Percentiles rank a stretch among this genome's conserved stretches.
Conservation (phyloP, 1,139 yeast genomes). For the Sugiyamaella xylanicola region DNA sequence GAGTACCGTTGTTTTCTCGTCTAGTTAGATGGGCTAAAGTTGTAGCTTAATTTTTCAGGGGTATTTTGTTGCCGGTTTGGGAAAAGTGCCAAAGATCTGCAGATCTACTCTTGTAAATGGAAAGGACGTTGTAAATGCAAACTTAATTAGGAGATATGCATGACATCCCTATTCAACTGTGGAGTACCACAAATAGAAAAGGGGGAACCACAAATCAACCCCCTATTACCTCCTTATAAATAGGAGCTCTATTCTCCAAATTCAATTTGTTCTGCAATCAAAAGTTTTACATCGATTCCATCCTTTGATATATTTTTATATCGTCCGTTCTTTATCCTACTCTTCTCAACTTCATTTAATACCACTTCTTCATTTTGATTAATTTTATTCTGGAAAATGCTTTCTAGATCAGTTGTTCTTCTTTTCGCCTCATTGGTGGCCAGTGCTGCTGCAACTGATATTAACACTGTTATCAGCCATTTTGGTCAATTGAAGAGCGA, state of each 20-base stretch:
- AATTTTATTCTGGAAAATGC: neutral
- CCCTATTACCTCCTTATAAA: conserved; percentile 4
- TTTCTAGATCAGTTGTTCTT: conserved; percentile 4
- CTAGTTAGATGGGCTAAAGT: too few relatives aligned
- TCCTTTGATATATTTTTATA: conserved; percentile 10
- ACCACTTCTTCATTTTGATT: neutral
- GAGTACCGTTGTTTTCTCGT: too few relatives aligned
- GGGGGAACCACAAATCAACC: too few relatives aligned
- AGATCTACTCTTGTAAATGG: neutral
- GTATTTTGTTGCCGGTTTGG: neutral
- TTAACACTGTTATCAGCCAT: conserved; percentile 3
- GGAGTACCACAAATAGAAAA: neutral
- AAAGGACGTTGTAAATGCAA: neutral
- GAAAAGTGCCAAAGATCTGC: neutral
- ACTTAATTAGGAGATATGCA: neutral
- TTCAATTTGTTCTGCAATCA: neutral
- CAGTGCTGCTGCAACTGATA: conserved; percentile 4
- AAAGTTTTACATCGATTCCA: neutral
- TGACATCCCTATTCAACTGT: neutral
- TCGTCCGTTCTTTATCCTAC: conserved; percentile 13
- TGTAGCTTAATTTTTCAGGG: neutral
- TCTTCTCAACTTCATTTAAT: neutral
- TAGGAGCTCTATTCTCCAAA: neutral
- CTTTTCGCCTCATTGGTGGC: conserved; percentile 8
- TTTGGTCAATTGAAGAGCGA: conserved; percentile 18